Percentiles rank a stretch among this genome's conserved stretches.
These are phyloP conservation scores for Claviceps sp. DNA, from an alignment of 2,329 filamentous ascomycete genomes.

Conservation along the genomic window DNA sequence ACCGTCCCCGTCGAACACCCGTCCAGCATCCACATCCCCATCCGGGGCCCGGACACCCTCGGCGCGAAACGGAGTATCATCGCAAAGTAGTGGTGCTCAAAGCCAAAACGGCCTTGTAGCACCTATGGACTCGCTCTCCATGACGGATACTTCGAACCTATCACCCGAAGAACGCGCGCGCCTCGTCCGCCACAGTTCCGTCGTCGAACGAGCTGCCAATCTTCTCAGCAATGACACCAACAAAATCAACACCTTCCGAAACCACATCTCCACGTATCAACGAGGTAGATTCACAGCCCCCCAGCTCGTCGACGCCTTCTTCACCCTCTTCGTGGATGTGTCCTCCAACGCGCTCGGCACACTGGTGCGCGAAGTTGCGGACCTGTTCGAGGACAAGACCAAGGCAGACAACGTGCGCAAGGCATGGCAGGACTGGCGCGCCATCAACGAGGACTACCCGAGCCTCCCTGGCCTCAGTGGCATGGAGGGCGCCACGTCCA, in stretches of 20 bases:
- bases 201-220: slow-evolving; percentile 72
- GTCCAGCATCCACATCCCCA: slow-evolving; percentile 1
- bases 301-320: slow-evolving; percentile 76
- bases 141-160: slow-evolving; percentile 37
- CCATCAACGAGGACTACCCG: slow-evolving; percentile 92
- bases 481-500: slow-evolving; percentile 46
- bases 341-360: slow-evolving; percentile 73
- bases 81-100: not conserved
- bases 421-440: slow-evolving; percentile 91
- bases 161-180: slow-evolving; percentile 72
- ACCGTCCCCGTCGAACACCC: slow-evolving; percentile 9
- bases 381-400: slow-evolving; percentile 72
- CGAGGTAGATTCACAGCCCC: slow-evolving; percentile 54
- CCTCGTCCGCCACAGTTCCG: slow-evolving; percentile 64
- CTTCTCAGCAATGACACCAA: slow-evolving; percentile 63
- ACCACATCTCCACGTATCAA: slow-evolving; percentile 66
- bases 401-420: slow-evolving; percentile 64
- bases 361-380: slow-evolving; percentile 78
- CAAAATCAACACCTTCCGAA: slow-evolving; percentile 68
- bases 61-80: slow-evolving; percentile 9
- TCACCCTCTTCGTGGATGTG: slow-evolving; percentile 67
- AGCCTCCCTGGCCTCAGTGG: slow-evolving; percentile 65
- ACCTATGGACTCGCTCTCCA: slow-evolving; percentile 36
- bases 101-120: slow-evolving; percentile 11
- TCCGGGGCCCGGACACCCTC: slow-evolving; percentile 5